Percentiles rank a stretch among this genome's conserved stretches.
These are phyloP conservation scores for Hericium coralloides DNA, from an alignment of 768 basidiomycete species.

Conservation along the genomic window DNA sequence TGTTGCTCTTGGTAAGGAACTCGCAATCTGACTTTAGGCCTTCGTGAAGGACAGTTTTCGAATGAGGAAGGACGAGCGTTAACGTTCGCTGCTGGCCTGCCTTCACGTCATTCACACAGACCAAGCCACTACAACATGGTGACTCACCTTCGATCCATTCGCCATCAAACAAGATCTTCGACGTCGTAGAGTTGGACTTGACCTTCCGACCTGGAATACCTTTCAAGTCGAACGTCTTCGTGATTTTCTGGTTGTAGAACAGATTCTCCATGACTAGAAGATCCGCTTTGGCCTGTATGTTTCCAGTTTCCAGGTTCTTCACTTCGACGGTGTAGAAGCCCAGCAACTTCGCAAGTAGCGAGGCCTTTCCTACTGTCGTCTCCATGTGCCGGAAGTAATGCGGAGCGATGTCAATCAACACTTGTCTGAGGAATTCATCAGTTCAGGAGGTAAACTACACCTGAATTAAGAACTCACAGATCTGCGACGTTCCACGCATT, in stretches of 20 bases:
- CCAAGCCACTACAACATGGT: neutral
- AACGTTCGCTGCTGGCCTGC: constrained; percentile 57
- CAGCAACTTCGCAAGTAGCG: constrained; percentile 68
- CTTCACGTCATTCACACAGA: neutral
- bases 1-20: constrained; percentile 65
- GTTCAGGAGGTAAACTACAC: no score
- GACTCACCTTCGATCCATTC: constrained; percentile 75
- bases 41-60: constrained; percentile 60
- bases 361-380: constrained; percentile 53
- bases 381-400: constrained; percentile 78
- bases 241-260: constrained; percentile 60
- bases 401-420: constrained; percentile 67
- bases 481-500: constrained; percentile 85
- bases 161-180: constrained; percentile 65
- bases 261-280: constrained; percentile 82
- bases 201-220: constrained; percentile 75
- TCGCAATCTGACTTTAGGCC: constrained; percentile 65
- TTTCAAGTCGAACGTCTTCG: constrained; percentile 73
- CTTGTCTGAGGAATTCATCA: constrained; percentile 41
- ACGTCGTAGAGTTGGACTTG: constrained; percentile 33
- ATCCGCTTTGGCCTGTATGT: constrained; percentile 58
- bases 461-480: constrained; percentile 38
- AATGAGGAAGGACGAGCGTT: constrained; percentile 62
- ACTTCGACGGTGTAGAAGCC: constrained; percentile 79
- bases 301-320: constrained; percentile 60